Conservation (phyloP, 2,329 filamentous ascomycete genomes). For the Epichloe brachyelytri region DNA sequence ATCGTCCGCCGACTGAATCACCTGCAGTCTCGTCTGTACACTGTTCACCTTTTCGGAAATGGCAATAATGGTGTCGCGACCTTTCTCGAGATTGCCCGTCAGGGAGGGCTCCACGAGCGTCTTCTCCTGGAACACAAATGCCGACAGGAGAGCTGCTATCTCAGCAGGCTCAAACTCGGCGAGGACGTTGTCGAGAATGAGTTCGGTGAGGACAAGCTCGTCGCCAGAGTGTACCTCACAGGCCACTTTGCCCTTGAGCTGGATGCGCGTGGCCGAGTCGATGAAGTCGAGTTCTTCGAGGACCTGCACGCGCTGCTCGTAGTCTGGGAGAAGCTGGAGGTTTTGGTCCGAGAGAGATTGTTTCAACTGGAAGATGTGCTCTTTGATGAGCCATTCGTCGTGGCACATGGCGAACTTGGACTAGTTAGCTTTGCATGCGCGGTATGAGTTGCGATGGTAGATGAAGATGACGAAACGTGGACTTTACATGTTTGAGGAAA, state of each 20-base stretch:
- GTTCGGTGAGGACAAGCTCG: constrained; percentile 87
- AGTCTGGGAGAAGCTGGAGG: constrained; percentile 87
- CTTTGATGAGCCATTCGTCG: constrained; percentile 91
- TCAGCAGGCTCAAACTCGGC: constrained; percentile 93
- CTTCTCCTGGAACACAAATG: constrained; percentile 97
- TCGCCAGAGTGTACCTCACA: constrained; percentile 97
- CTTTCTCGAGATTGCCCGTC: constrained; percentile 68
- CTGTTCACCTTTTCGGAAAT: constrained; percentile 89
- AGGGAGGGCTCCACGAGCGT: constrained; percentile 70
- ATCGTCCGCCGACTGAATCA: constrained; percentile 81
- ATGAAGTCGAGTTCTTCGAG: constrained; percentile 87
- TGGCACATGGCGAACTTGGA: constrained; percentile 86
- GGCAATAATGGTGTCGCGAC: constrained; percentile 72
- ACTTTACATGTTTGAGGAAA: constrained; percentile 76
- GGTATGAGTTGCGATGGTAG: no score
- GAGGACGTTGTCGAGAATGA: constrained; percentile 92
- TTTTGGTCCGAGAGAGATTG: constrained; percentile 93
- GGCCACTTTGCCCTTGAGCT: constrained; percentile 94
- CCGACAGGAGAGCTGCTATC: constrained; percentile 84
- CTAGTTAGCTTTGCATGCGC: constrained; percentile 5
- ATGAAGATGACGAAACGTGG: no score
- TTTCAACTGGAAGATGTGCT: constrained; percentile 79
- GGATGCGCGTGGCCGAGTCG: constrained; percentile 73
- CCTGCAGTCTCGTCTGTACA: constrained; percentile 80
- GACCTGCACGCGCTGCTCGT: constrained; percentile 87